Percentiles rank a stretch among this genome's conserved stretches.
phyloP scores from a whole-genome alignment of 306 rosid species.

The Cotoneaster glaucophyllus region DNA sequence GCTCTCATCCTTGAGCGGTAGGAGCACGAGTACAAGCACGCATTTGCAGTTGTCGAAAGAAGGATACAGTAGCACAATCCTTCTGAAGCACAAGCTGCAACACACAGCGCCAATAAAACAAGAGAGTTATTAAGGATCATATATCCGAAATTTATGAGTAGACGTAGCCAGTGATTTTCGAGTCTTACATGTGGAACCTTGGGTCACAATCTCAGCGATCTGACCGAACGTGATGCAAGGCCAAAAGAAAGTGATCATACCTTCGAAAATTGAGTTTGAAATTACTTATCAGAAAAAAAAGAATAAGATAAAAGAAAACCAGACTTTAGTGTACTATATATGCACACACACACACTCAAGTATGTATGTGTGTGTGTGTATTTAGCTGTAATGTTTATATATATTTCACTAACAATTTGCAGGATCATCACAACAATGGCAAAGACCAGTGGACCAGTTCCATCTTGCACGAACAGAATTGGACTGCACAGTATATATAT shows the following conservation, averaged over 20 bases:
- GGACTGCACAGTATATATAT: not conserved
- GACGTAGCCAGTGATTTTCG: not conserved
- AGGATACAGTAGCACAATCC: slow-evolving; percentile 39
- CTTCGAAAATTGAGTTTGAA: slow-evolving; percentile 12
- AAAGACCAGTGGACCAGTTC: slow-evolving; percentile 62
- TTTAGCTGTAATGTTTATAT: not conserved
- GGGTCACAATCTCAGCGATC: slow-evolving; percentile 50
- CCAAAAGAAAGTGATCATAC: slow-evolving; percentile 56
- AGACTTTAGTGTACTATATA: no score
- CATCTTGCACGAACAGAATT: not conserved
- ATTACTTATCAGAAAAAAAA: not conserved
- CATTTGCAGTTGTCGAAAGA: slow-evolving; percentile 29
- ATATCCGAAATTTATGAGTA: not conserved
- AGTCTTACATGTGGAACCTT: slow-evolving; percentile 47
- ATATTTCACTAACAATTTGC: slow-evolving; percentile 36
- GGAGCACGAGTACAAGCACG: slow-evolving; percentile 53
- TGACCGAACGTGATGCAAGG: slow-evolving; percentile 69
- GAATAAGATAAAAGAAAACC: no score
- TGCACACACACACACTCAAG: no score
- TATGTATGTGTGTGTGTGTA: not conserved
- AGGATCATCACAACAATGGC: slow-evolving; percentile 57
- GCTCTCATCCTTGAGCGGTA: slow-evolving; percentile 56
- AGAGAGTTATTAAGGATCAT: no score
- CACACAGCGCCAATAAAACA: not conserved
- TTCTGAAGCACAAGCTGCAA: slow-evolving; percentile 37